Conservation (phyloP, 192 early-diverging fungal genomes). For the Mortierella claussenii region DNA sequence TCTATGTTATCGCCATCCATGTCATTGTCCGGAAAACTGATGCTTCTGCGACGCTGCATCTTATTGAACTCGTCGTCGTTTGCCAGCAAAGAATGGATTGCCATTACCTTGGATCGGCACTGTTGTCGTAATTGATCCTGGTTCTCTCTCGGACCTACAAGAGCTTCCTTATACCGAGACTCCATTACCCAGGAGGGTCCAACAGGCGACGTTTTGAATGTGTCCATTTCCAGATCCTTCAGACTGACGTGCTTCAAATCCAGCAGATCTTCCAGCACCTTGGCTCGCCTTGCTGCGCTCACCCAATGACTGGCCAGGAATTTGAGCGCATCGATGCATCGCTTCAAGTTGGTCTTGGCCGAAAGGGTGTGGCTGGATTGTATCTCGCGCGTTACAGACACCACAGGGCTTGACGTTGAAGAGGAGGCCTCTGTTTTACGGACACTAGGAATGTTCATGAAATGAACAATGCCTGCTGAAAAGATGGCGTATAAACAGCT, state of each 20-base stretch:
- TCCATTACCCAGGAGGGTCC: slow-evolving; percentile 38
- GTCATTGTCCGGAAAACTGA: background rate
- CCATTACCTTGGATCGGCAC: slow-evolving; percentile 51
- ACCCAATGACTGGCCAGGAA: slow-evolving; percentile 40
- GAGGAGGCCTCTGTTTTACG: slow-evolving; percentile 17
- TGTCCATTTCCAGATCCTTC: slow-evolving; percentile 39
- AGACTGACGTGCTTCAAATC: slow-evolving; percentile 49
- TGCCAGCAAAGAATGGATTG: slow-evolving; percentile 42
- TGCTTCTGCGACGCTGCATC: slow-evolving; percentile 26
- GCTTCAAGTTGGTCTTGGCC: slow-evolving; percentile 46
- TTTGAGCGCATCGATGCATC: slow-evolving; percentile 50
- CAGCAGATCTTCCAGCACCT: slow-evolving; percentile 46
- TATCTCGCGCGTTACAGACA: background rate
- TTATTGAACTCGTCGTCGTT: slow-evolving; percentile 41
- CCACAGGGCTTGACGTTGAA: slow-evolving; percentile 16
- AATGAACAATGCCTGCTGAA: slow-evolving; percentile 53
- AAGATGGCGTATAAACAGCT: slow-evolving; percentile 54
- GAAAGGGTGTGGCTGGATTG: slow-evolving; percentile 3
- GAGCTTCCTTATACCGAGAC: slow-evolving; percentile 7
- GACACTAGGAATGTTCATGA: slow-evolving; percentile 50
- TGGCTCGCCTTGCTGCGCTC: slow-evolving; percentile 40
- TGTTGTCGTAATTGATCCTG: slow-evolving; percentile 41
- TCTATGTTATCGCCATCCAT: background rate
- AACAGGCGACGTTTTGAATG: slow-evolving; percentile 32
- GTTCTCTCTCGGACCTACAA: slow-evolving; percentile 10